Base-by-base conservation (phyloP, 805 yeast genomes). In the Pichia californica region DNA sequence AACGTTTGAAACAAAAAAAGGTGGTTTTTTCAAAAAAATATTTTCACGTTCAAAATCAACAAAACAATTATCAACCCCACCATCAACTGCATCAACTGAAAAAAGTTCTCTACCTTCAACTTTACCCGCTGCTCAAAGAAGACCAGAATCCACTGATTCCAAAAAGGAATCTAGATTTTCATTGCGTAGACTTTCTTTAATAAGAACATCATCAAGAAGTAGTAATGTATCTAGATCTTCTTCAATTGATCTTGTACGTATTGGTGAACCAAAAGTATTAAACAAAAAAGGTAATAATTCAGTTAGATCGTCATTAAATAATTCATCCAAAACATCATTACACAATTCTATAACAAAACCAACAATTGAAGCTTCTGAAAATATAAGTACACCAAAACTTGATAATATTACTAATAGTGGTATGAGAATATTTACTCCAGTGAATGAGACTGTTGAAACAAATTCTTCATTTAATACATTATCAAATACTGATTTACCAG, bases 1-100 rank as follows among this genome's bases (percentile, higher is more conserved):
- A 33, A 13, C 27, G 14, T 27, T 4, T 7, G 31, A 36, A 11
- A 27, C 16, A 11, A 21, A 36, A 16, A 43, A 43, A 28, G 31
- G 23, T 14, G 46, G 46, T 3, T 43, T 43, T 23, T 34, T 43
- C 11, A 38, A 26, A 38, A 27, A 38, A 11, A 23, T 43, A 11
- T 43, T 43, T 31, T 38, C 46, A 16, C 34, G 33, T 19, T 38
- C 46, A 1, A 42, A 36, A 26, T 23, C 30, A n/a, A 15, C 3
- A 5, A 30, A 8, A 20, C 5, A 31, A 26, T 5, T 7, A 5
- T 11, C 23, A 4, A 19, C 25, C 7, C 5, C 34, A 27, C 10
- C 19, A 26, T n/a, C 23, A 16, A 34, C 18, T 34, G 1, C 11
- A 19, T 14, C 41, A 25, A 31, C 4, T n/a, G n/a, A 26, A 7